Conservation (phyloP, 108 stramenopile genomes). For the Fragilariopsis cylindrus region DNA sequence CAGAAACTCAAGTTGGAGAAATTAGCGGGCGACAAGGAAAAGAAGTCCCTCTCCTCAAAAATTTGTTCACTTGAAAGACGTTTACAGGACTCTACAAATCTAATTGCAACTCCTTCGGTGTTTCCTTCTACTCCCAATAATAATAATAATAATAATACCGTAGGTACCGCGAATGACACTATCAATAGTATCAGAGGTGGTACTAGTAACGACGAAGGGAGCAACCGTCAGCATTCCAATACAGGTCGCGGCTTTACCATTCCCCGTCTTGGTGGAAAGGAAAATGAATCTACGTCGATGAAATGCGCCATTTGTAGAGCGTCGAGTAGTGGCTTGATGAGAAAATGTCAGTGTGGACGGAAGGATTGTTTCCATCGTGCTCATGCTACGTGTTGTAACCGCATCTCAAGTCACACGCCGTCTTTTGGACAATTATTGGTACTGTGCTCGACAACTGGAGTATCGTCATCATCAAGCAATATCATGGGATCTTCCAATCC, state of each 20-base stretch:
- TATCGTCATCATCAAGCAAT: background rate
- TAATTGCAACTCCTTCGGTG: background rate
- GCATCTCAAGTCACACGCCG: background rate
- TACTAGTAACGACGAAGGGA: background rate
- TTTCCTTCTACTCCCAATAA: background rate
- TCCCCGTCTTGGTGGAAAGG: conserved; percentile 1
- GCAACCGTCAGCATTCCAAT: background rate
- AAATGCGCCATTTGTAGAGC: conserved; percentile 10
- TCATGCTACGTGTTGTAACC: conserved; percentile 8
- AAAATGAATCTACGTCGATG: background rate
- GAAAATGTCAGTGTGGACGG: conserved; percentile 9
- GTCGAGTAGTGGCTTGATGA: conserved; percentile 8
- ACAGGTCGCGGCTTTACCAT: background rate
- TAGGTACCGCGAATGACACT: background rate
- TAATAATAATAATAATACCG: background rate
- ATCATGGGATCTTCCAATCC: background rate
- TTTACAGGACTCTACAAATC: conserved; percentile 5
- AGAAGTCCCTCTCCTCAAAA: background rate
- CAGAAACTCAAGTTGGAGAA: conserved; percentile 9
- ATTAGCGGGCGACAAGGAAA: conserved; percentile 5
- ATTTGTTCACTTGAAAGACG: conserved; percentile 3
- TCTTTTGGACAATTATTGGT: background rate
- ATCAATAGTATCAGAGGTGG: background rate
- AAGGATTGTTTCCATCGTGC: conserved; percentile 5
- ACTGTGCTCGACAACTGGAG: background rate